Conservation (phyloP, 2,329 filamentous ascomycete species). For the Aspergillus luchuensis region DNA sequence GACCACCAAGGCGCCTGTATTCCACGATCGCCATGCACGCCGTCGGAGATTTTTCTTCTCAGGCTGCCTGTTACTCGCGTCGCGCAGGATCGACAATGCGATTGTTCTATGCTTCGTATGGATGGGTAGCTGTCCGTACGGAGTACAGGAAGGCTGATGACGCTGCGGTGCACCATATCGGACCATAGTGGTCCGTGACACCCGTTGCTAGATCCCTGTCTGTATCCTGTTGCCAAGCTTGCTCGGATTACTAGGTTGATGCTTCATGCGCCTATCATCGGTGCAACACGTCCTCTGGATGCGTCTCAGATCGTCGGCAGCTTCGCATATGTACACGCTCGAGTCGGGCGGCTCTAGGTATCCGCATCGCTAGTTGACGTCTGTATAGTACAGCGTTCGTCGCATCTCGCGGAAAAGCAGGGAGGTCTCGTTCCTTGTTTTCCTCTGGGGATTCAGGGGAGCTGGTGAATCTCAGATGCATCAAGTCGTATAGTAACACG, state of each 20-base stretch:
- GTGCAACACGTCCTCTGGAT: background rate
- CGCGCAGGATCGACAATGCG: conserved; percentile 8
- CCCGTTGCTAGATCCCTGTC: conserved; percentile 1
- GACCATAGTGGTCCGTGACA: conserved; percentile 11
- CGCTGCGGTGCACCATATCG: conserved; percentile 1
- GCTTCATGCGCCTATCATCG: background rate
- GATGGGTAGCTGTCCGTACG: background rate
- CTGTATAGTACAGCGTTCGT: background rate
- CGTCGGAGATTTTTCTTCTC: conserved; percentile 5
- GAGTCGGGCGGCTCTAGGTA: background rate
- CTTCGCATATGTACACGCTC: background rate
- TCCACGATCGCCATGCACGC: background rate
- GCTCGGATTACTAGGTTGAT: background rate
- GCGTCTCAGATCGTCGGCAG: background rate
- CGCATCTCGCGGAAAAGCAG: background rate
- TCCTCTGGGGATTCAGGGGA: too few species aligned
- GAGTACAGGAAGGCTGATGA: background rate
- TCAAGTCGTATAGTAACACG: background rate
- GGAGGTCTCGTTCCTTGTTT: background rate
- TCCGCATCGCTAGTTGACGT: background rate
- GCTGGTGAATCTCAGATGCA: background rate
- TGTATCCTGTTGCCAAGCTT: background rate
- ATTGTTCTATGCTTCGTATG: conserved; percentile 1
- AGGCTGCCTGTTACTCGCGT: conserved; percentile 7
- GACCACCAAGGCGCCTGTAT: background rate